Evolutionary conservation across 2,329 filamentous ascomycete species (phyloP).

Genomic region (Aspergillus felis): DNA sequence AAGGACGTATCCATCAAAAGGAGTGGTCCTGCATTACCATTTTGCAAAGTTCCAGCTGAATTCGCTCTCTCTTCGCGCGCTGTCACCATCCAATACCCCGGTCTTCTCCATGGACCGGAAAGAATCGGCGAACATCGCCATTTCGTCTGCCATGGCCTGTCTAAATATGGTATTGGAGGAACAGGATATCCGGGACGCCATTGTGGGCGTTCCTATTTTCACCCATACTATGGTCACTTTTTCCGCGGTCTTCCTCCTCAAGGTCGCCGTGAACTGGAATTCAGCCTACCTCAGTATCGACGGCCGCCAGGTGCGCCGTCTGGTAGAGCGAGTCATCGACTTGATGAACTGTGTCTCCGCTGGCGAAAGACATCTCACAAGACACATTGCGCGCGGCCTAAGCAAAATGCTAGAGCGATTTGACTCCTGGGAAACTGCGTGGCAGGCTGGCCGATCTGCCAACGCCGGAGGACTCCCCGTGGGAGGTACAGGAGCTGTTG

Average conservation of each 20-base stretch:
- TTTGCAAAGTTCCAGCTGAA: conserved; percentile 54
- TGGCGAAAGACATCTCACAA: conserved; percentile 40
- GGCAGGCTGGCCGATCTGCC: conserved; percentile 16
- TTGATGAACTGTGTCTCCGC: conserved; percentile 39
- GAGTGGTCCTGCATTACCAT: conserved; percentile 51
- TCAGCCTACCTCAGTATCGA: conserved; percentile 40
- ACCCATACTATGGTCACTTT: conserved; percentile 46
- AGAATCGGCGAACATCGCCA: conserved; percentile 45
- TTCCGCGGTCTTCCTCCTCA: conserved; percentile 44
- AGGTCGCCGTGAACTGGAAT: conserved; percentile 44
- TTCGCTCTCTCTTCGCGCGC: conserved; percentile 38
- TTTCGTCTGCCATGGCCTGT: conserved; percentile 45
- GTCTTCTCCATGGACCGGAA: conserved; percentile 43
- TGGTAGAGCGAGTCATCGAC: conserved; percentile 39
- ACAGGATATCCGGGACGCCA: conserved; percentile 45
- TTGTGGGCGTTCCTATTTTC: conserved; percentile 47
- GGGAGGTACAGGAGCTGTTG: conserved; percentile 9
- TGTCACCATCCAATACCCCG: conserved; percentile 41
- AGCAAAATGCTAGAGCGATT: conserved; percentile 42
- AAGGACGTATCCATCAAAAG: conserved; percentile 48
- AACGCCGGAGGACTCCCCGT: conserved; percentile 6
- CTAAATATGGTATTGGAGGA: conserved; percentile 48
- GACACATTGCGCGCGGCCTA: conserved; percentile 40
- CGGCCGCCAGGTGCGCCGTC: conserved; percentile 33
- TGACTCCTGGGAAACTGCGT: conserved; percentile 36